phyloP scores from a whole-genome alignment of 306 rosid genomes.

The Herpetospermum pedunculosum region DNA sequence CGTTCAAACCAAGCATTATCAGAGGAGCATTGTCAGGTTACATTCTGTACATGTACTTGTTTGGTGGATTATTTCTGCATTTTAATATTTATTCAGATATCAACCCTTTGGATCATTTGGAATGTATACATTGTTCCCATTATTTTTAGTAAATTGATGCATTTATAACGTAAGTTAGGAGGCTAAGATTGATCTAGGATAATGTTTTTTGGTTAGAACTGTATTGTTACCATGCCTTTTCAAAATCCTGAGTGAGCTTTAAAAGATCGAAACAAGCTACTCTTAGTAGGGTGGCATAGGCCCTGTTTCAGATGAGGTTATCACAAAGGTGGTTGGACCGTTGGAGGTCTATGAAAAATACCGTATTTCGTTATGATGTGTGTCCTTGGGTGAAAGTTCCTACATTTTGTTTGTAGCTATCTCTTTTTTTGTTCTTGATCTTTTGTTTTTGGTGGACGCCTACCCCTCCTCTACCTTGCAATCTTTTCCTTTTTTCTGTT shows the following conservation, averaged over 20 bases:
- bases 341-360: not conserved
- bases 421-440: not conserved
- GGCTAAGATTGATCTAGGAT: not conserved
- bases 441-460: not conserved
- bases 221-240: not conserved
- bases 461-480: not conserved
- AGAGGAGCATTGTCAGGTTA: constrained; percentile 97
- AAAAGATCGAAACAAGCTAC: not conserved
- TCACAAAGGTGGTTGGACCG: not conserved
- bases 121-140: not conserved
- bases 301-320: not conserved
- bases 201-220: not conserved
- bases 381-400: not conserved
- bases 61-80: not conserved
- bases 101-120: not conserved
- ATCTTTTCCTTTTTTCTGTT: not conserved
- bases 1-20: constrained; percentile 87
- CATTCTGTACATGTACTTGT: constrained; percentile 2
- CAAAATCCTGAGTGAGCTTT: not conserved
- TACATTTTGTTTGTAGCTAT: not conserved
- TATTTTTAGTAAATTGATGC: not conserved
- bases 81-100: not conserved
- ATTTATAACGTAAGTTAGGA: not conserved
- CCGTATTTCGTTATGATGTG: not conserved
- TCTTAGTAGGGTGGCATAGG: not conserved